A percentile compares a stretch with the other conserved stretches of the same genome.
phyloP scores from a whole-genome alignment of 163 green algal species.

The Scenedesmus sp. region DNA sequence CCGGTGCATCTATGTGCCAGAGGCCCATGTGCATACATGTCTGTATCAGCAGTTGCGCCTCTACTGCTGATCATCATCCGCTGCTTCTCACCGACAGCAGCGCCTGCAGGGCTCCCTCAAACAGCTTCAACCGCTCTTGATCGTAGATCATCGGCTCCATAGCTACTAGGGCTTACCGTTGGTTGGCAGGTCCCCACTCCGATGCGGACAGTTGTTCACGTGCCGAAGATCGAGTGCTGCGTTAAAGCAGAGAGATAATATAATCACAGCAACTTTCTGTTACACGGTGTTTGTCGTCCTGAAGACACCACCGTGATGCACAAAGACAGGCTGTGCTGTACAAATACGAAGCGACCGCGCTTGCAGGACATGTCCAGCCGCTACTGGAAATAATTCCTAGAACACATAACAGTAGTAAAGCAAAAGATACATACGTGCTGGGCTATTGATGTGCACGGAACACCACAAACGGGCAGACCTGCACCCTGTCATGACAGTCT shows the following conservation, averaged over 20 bases:
- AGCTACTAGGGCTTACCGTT: neutral
- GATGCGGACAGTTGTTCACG: neutral
- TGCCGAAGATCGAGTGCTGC: neutral
- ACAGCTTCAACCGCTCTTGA: neutral
- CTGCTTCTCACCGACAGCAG: constrained; percentile 20
- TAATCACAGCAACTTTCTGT: neutral
- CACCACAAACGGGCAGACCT: too few relatives aligned
- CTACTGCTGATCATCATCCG: neutral
- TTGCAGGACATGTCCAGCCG: neutral
- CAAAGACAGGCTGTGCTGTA: too few relatives aligned
- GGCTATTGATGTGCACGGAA: too few relatives aligned
- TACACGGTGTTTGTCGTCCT: neutral
- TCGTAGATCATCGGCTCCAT: constrained; percentile 7
- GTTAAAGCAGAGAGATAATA: neutral
- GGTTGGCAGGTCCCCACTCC: neutral
- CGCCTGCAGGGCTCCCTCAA: constrained; percentile 20
- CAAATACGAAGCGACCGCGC: neutral
- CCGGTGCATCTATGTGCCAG: neutral
- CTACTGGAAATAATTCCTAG: too few relatives aligned
- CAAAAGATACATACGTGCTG: too few relatives aligned
- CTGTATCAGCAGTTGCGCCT: neutral
- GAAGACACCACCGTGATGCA: too few relatives aligned
- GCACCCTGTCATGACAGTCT: too few relatives aligned
- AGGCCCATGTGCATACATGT: neutral
- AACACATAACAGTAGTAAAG: too few relatives aligned